Percentiles rank a stretch among this genome's conserved stretches.
Conservation (phyloP, 108 stramenopile species). For the Pseudonitzschia delicatissima region DNA sequence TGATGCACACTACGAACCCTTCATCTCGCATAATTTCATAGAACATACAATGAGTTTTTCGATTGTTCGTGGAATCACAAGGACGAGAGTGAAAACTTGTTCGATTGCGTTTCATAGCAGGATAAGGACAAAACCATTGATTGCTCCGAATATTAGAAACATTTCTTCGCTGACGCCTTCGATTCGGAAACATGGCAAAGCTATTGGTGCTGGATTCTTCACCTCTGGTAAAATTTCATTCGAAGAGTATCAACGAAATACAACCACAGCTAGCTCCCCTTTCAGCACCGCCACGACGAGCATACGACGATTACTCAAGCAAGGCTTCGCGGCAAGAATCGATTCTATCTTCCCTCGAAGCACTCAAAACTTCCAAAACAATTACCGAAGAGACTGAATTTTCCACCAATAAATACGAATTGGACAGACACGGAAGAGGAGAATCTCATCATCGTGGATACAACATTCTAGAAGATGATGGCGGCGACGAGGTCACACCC, state of each 20-base stretch:
- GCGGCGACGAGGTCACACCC: conserved; percentile 36
- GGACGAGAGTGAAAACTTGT: too few species aligned
- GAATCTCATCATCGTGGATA: conserved; percentile 59
- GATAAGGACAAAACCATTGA: too few species aligned
- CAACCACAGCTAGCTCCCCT: not conserved
- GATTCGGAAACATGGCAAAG: not conserved
- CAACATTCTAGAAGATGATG: not conserved
- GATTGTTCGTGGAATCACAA: too few species aligned
- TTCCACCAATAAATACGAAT: conserved; percentile 59
- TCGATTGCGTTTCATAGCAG: too few species aligned
- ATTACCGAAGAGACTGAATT: conserved; percentile 27
- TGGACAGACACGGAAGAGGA: conserved; percentile 72
- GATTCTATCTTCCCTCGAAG: not conserved
- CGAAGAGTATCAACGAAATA: not conserved
- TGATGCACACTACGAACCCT: too few species aligned
- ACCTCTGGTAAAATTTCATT: not conserved
- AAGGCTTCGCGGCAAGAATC: not conserved
- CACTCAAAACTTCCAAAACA: not conserved
- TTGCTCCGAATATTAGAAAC: not conserved
- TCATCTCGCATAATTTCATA: too few species aligned
- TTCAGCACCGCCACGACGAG: not conserved
- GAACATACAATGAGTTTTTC: too few species aligned
- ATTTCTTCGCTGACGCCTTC: not conserved
- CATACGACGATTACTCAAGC: not conserved
- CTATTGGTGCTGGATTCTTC: not conserved